These are phyloP conservation scores for Jackrogersella multiformis DNA, from an alignment of 495 filamentous ascomycete genomes.

Conservation along the genomic window DNA sequence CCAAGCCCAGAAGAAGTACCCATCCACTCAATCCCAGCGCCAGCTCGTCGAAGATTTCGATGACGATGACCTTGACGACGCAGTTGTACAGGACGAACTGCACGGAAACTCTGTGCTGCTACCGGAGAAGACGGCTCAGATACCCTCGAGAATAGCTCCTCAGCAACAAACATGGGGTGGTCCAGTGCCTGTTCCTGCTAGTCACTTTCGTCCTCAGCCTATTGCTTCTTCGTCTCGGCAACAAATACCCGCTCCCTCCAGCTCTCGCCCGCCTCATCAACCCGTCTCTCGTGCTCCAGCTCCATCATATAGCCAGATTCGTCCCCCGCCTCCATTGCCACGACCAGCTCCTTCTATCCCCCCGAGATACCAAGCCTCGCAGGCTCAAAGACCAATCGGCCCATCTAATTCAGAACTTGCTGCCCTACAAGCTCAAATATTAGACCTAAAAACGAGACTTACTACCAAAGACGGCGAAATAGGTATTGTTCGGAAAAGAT, in stretches of 20 bases:
- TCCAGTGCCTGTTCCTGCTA: conserved; percentile 29
- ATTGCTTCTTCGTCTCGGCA: conserved; percentile 25
- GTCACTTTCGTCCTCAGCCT: conserved; percentile 29
- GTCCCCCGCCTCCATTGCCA: conserved; percentile 35
- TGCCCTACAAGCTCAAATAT: conserved; percentile 45
- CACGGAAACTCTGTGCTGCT: conserved; percentile 18
- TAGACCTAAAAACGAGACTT: conserved; percentile 54
- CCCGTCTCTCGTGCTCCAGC: conserved; percentile 24
- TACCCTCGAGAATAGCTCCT: conserved; percentile 32
- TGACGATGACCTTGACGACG: conserved; percentile 50
- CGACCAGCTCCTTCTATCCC: conserved; percentile 39
- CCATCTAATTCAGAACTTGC: conserved; percentile 37
- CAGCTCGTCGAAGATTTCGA: conserved; percentile 37
- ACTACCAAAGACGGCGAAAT: conserved; percentile 60
- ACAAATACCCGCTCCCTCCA: background rate
- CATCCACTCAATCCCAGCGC: conserved; percentile 38
- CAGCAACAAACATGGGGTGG: conserved; percentile 34
- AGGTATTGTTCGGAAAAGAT: conserved; percentile 62
- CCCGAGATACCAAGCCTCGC: conserved; percentile 43
- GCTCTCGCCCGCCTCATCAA: conserved; percentile 43
- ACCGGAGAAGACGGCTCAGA: conserved; percentile 16
- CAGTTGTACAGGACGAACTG: conserved; percentile 38
- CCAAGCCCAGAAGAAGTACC: conserved; percentile 50
- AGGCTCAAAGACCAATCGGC: conserved; percentile 29
- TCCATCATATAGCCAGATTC: conserved; percentile 39